Evolutionary conservation across 257 asterid genomes (phyloP).

Genomic region (Nicotiana otophora): DNA sequence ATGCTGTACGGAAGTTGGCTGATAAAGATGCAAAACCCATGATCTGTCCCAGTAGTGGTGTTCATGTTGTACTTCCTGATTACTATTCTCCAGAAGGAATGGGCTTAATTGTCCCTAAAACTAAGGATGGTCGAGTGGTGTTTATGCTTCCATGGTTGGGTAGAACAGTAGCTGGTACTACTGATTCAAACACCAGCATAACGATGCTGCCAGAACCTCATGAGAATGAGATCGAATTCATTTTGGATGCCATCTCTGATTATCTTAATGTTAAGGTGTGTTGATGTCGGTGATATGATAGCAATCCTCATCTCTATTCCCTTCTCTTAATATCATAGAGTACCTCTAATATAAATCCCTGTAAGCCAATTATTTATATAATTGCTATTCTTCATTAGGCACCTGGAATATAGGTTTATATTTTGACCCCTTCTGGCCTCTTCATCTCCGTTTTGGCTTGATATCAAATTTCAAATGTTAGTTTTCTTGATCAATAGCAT

Average conservation of each 20-base stretch:
- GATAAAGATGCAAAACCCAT: constrained; percentile 74
- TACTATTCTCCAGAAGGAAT: constrained; percentile 97
- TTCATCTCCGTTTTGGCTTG: neutral
- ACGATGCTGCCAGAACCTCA: constrained; percentile 98
- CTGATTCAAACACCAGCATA: constrained; percentile 82
- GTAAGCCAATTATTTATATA: neutral
- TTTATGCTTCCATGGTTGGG: constrained; percentile 99
- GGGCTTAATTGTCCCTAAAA: constrained; percentile 99
- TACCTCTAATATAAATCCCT: neutral
- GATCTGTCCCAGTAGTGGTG: constrained; percentile 96
- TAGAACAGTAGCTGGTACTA: constrained; percentile 96
- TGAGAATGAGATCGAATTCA: constrained; percentile 91
- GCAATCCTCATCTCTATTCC: neutral
- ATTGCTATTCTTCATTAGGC: neutral
- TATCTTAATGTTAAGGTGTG: constrained; percentile 92
- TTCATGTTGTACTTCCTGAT: constrained; percentile 94
- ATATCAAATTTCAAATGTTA: neutral
- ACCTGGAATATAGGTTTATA: neutral
- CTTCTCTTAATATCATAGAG: neutral
- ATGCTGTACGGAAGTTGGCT: constrained; percentile 78
- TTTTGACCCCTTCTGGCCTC: neutral
- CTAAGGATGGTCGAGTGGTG: constrained; percentile 96
- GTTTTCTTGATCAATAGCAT: neutral
- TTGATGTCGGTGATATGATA: neutral
- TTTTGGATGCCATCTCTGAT: constrained; percentile 90